phyloP scores from a whole-genome alignment of 2,329 filamentous ascomycete genomes.

The Dactylellina haptotyla region DNA sequence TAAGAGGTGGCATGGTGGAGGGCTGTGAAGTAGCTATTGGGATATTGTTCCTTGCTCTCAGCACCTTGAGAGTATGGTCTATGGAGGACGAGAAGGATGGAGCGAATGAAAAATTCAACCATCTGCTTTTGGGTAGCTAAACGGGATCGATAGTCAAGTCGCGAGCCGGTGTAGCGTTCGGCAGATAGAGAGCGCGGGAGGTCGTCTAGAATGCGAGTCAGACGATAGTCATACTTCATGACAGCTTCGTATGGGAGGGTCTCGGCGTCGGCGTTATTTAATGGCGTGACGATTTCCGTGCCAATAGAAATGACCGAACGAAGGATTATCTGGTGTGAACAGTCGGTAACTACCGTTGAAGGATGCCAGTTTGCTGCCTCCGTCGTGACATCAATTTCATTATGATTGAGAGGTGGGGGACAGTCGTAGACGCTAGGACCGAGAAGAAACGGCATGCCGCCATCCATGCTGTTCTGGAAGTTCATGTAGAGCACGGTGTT shows the following conservation, averaged over 20 bases:
- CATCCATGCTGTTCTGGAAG: conserved; percentile 53
- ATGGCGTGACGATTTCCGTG: conserved; percentile 42
- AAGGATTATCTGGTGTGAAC: conserved; percentile 48
- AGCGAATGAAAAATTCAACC: conserved; percentile 47
- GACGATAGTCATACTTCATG: conserved; percentile 53
- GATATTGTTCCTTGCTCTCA: conserved; percentile 48
- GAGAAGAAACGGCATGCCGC: conserved; percentile 48
- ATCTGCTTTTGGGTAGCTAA: conserved; percentile 41
- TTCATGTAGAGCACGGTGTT: conserved; percentile 52
- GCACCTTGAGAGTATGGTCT: conserved; percentile 43
- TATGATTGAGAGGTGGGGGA: conserved; percentile 36
- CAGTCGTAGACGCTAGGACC: conserved; percentile 43
- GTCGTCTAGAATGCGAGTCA: conserved; percentile 42
- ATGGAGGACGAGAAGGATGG: conserved; percentile 42
- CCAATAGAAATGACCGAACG: conserved; percentile 33
- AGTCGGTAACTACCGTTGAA: conserved; percentile 31
- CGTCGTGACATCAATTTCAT: conserved; percentile 26
- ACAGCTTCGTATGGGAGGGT: conserved; percentile 40
- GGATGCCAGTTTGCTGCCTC: conserved; percentile 29
- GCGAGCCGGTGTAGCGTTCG: conserved; percentile 37
- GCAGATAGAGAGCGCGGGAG: conserved; percentile 29
- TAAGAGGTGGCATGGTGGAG: conserved; percentile 29
- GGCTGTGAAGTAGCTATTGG: conserved; percentile 41
- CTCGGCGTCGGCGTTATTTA: conserved; percentile 39
- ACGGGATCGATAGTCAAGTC: conserved; percentile 36